A percentile compares a stretch with the other conserved stretches of the same genome.
These are phyloP conservation scores for Prosopis cineraria DNA, from an alignment of 306 rosid genomes.

Conservation along the genomic window DNA sequence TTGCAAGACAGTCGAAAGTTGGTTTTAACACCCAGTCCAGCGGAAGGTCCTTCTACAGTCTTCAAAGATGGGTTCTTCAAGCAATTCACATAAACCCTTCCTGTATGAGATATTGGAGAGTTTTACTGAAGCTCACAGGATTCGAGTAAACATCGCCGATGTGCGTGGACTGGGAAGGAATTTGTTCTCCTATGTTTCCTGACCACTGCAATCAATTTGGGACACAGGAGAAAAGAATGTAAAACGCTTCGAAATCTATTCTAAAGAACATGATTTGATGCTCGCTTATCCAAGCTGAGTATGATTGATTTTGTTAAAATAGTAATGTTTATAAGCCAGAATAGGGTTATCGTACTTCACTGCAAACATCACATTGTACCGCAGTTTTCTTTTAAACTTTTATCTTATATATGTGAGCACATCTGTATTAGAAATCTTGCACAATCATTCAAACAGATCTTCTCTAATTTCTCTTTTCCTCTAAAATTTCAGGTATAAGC, in stretches of 20 bases:
- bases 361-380: neutral
- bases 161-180: neutral
- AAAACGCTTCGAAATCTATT: neutral
- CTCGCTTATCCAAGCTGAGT: neutral
- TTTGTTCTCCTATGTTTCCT: neutral
- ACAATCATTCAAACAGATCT: neutral
- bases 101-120: slow-evolving; percentile 83
- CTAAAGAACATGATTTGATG: neutral
- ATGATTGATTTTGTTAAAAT: neutral
- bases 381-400: neutral
- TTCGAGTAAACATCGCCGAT: neutral
- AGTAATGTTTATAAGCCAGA: neutral
- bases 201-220: neutral
- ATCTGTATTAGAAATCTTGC: too few species aligned
- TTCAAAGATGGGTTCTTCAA: slow-evolving; percentile 75
- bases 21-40: slow-evolving; percentile 35
- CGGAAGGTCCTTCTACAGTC: slow-evolving; percentile 57
- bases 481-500: too few species aligned
- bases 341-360: neutral
- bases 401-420: too few species aligned
- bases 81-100: slow-evolving; percentile 86
- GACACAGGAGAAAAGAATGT: neutral
- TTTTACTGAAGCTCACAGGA: slow-evolving; percentile 52
- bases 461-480: too few species aligned
- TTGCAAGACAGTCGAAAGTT: slow-evolving; percentile 56